These are phyloP conservation scores for Neurospora cerealis DNA, from an alignment of 495 filamentous ascomycete species.

Conservation along the genomic window DNA sequence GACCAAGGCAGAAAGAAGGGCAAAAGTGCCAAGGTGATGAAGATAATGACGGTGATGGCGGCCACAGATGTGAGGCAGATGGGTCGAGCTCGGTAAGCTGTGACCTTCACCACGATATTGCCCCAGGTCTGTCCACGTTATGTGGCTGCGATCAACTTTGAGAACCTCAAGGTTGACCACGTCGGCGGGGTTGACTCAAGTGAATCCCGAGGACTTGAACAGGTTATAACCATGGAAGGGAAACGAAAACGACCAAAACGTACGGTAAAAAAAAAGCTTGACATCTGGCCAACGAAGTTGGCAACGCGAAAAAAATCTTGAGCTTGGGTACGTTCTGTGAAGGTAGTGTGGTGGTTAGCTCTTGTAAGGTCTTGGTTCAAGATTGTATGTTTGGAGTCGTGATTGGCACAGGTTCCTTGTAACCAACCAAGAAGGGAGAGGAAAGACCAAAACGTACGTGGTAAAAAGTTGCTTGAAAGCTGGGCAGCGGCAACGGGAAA, in stretches of 20 bases:
- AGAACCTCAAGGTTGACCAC: background rate
- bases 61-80: background rate
- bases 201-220: background rate
- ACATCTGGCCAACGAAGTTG: background rate
- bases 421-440: background rate
- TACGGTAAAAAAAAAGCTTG: background rate
- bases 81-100: background rate
- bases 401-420: background rate
- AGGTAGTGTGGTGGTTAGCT: background rate
- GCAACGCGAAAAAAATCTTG: background rate
- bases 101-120: background rate
- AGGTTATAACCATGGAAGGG: background rate
- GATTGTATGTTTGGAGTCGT: background rate
- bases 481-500: background rate
- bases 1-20: background rate
- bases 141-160: background rate
- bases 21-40: background rate
- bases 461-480: background rate
- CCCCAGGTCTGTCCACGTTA: background rate
- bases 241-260: background rate
- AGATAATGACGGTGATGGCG: background rate
- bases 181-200: background rate
- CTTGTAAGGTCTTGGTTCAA: background rate
- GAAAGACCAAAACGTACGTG: background rate
- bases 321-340: background rate